Base-by-base conservation (phyloP, 2,329 filamentous ascomycete species). In the Colletotrichum godetiae region DNA sequence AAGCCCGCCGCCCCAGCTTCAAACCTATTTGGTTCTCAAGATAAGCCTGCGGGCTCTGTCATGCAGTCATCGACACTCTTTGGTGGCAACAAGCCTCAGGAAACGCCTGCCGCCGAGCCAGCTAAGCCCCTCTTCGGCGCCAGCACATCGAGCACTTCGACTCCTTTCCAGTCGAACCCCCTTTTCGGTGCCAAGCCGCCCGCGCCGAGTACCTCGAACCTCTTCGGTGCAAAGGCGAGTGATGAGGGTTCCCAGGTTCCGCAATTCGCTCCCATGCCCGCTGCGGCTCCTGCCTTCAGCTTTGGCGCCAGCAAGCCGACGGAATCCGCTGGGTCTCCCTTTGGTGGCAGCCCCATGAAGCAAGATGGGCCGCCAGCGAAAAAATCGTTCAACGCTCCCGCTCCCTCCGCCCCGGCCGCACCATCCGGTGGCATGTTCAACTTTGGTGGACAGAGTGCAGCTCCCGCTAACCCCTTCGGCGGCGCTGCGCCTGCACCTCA, bases 301-400 rank as follows among this genome's bases (percentile, higher is more conserved):
- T 86, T 85, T 62, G 81, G 80, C 15, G 74, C 76, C 19, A 74
- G 76, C 60, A 81, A 81, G 65, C 70, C 78, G 2, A 33, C 65
- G 10, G 64, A 68, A 24, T 62, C 79, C 15, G 85, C 77, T 5
- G 76, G 72, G 66, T 77, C 80, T 24, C 69, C 82, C 73, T 87
- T 88, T 76, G 82, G 80, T 61, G 82, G 82, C 37, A 85, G 84
- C 65, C 82, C 82, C 19, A 84, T 87, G 77, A 86, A 86, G 74
- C 82, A 87, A 70, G 67, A 76, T 37, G 74, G 74, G 11, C 77
- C 80, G 46, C 76, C 85, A 3, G 79, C 85, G 67, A 84, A 80
- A 72, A 85, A 82, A 67, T 76, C 83, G 0, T 87, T 87, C 72
- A 80, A 79, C 15, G 75, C 66, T 12, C 78, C 73, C 19, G 19